These are phyloP conservation scores for Astrothelium subdiscretum DNA, from an alignment of 495 filamentous ascomycete species.

Conservation along the genomic window DNA sequence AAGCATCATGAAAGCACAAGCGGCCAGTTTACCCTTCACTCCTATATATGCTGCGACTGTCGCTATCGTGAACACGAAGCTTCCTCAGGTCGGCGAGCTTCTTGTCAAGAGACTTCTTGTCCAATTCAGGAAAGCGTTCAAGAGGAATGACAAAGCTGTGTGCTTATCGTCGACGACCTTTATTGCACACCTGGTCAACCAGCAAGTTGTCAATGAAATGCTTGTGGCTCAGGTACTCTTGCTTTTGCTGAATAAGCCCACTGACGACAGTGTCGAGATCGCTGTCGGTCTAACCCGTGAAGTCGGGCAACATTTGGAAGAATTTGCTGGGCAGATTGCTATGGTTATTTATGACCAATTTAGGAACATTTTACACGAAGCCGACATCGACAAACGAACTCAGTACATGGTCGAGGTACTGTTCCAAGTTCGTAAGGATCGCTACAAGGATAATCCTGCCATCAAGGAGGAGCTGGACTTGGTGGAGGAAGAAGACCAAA, in stretches of 20 bases:
- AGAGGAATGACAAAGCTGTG: slow-evolving; percentile 92
- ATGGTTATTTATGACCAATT: slow-evolving; percentile 92
- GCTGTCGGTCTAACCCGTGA: slow-evolving; percentile 84
- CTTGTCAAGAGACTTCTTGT: slow-evolving; percentile 74
- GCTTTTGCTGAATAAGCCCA: slow-evolving; percentile 81
- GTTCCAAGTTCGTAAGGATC: slow-evolving; percentile 92
- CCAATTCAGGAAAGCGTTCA: slow-evolving; percentile 92
- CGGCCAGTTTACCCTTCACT: slow-evolving; percentile 91
- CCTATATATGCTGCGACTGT: slow-evolving; percentile 90
- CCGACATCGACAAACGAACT: slow-evolving; percentile 87
- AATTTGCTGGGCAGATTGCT: slow-evolving; percentile 78
- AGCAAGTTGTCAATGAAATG: slow-evolving; percentile 90
- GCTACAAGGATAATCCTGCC: slow-evolving; percentile 86
- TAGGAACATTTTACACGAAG: slow-evolving; percentile 85
- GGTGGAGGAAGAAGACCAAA: slow-evolving; percentile 94
- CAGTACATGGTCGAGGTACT: slow-evolving; percentile 99
- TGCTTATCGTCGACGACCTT: slow-evolving; percentile 85
- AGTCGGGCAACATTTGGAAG: slow-evolving; percentile 85
- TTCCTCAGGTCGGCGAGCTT: slow-evolving; percentile 87
- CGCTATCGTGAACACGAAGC: slow-evolving; percentile 94
- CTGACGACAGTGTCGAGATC: slow-evolving; percentile 96
- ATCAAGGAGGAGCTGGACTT: slow-evolving; percentile 89
- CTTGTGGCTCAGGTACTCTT: slow-evolving; percentile 83
- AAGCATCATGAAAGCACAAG: slow-evolving; percentile 94
- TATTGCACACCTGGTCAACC: slow-evolving; percentile 87